A percentile compares a stretch with the other conserved stretches of the same genome.
Evolutionary conservation across 768 basidiomycete species (phyloP).

Genomic region (Rossbeevera mucosa): DNA sequence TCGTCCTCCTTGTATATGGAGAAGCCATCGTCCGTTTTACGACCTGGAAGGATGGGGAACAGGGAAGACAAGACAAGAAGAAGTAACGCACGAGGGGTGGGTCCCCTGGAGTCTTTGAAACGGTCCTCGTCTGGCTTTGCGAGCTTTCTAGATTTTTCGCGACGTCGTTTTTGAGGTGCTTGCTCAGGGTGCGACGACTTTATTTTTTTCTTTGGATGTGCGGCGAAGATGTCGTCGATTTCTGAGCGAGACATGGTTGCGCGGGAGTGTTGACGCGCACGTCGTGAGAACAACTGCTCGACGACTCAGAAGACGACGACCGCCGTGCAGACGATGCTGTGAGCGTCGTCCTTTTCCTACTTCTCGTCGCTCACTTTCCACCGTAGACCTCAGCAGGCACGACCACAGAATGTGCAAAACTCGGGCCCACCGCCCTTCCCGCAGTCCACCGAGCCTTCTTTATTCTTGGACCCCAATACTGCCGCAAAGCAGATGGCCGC

Average conservation of each 20-base stretch:
- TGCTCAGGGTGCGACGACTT: slow-evolving; percentile 3
- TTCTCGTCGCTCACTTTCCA: not conserved
- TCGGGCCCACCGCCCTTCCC: slow-evolving; percentile 14
- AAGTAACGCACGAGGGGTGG: slow-evolving; percentile 54
- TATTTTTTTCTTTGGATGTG: slow-evolving; percentile 44
- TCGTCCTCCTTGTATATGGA: slow-evolving; percentile 79
- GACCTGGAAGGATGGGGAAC: slow-evolving; percentile 44
- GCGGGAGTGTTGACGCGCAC: slow-evolving; percentile 14
- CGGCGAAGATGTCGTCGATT: slow-evolving; percentile 83
- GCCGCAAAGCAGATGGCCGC: slow-evolving; percentile 81
- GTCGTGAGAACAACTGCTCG: slow-evolving; percentile 11
- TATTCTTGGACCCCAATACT: slow-evolving; percentile 60
- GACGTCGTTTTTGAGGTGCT: slow-evolving; percentile 31
- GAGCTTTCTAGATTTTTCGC: slow-evolving; percentile 22
- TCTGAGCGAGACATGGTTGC: slow-evolving; percentile 58
- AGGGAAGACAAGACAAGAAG: slow-evolving; percentile 3
- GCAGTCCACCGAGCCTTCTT: slow-evolving; percentile 33
- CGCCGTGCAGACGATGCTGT: slow-evolving; percentile 27
- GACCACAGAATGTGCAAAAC: slow-evolving; percentile 21
- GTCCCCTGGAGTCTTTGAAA: slow-evolving; percentile 76
- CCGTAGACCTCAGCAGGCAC: slow-evolving; percentile 40
- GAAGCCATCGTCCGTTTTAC: slow-evolving; percentile 77
- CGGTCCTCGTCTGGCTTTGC: slow-evolving; percentile 37
- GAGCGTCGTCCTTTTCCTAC: slow-evolving; percentile 12
- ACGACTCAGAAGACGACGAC: slow-evolving; percentile 16